Evolutionary conservation across 2,329 filamentous ascomycete species (phyloP), one percentile per base, ranked within the genome.

Genomic region (Scedosporium aurantiacum): DNA sequence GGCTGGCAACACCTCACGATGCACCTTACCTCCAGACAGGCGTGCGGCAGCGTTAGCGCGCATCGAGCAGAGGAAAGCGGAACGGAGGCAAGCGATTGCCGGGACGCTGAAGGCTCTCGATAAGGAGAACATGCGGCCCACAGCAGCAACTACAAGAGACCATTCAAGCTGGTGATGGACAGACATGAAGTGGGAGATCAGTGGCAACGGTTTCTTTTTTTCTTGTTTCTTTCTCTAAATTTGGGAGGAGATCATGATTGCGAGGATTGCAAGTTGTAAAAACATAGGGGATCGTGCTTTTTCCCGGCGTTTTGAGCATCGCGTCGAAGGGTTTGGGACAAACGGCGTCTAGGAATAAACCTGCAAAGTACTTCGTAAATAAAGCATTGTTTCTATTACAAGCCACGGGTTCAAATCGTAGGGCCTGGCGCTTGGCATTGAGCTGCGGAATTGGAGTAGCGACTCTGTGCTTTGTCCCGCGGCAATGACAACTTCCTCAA

Each of bases 11-110:
- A 70, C 73, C 4, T 74, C 77, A 4, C 76, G 75, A 62, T 74
- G 75, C 23, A 71, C 70, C 2, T 67, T 84, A 12, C 75, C 82
- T 7, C 76, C 79, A 3, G 79, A 81, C 58, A 75, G 82, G 40
- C 75, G 76, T 55, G 78, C 80, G 5, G 82, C 81, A 1, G 82
- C 81, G 10, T 73, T 82, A 59, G 82, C 81, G 50, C 73, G 81
- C 6, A 76, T 85, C 14, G 78, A 83, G 69, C 75, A 78, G 69
- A 77, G 80, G 67, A 78, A 77, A 68, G 75, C 76, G n/a, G 77
- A 82, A 68, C 79, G 80, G 68, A 74, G 73, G 68, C 72, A 71
- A 62, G 67, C 70, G 28, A 69, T 70, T 6, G 45, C 58, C 4
- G 50, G 50, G 57, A 69, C 69, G 57, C 69, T 68, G 40, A 68